Evolutionary conservation across 225 moss, liverwort and hornwort species (phyloP).

Genomic region (Climacium dendroides): DNA sequence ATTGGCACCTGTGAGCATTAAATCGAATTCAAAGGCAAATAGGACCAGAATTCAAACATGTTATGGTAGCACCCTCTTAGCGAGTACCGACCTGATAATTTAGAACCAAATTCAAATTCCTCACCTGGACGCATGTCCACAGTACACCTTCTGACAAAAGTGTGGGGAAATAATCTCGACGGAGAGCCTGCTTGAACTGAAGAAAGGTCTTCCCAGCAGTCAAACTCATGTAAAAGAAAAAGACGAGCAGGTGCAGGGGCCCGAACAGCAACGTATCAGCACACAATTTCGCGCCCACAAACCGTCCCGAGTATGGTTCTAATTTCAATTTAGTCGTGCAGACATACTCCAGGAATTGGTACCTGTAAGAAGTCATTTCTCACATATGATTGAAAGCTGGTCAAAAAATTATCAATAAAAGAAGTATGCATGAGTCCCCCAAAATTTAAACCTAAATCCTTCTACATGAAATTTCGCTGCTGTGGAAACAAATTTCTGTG

Average conservation of each 20-base stretch:
- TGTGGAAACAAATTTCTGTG: background rate
- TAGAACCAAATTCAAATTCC: background rate
- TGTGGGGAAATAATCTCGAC: slow-evolving; percentile 7
- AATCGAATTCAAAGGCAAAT: background rate
- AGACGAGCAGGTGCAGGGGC: slow-evolving; percentile 49
- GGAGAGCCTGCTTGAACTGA: slow-evolving; percentile 44
- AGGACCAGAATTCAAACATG: background rate
- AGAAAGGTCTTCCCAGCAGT: slow-evolving; percentile 28
- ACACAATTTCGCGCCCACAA: slow-evolving; percentile 36
- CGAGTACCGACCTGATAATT: background rate
- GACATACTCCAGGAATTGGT: slow-evolving; percentile 39
- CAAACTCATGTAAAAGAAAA: slow-evolving; percentile 7
- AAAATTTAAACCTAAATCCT: background rate
- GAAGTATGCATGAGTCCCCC: background rate
- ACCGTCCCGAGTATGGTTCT: slow-evolving; percentile 20
- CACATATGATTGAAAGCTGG: background rate
- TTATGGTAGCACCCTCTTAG: background rate
- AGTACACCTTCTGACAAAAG: slow-evolving; percentile 25
- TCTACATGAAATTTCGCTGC: background rate
- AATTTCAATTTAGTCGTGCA: slow-evolving; percentile 39
- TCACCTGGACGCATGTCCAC: slow-evolving; percentile 39
- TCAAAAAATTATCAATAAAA: background rate
- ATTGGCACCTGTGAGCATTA: background rate
- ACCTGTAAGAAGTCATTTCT: background rate
- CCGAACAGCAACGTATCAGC: slow-evolving; percentile 57